Evolutionary conservation across 2,329 filamentous ascomycete genomes (phyloP), one percentile per base, ranked within the genome.

Genomic region (Stagonosporopsis tanaceti): DNA sequence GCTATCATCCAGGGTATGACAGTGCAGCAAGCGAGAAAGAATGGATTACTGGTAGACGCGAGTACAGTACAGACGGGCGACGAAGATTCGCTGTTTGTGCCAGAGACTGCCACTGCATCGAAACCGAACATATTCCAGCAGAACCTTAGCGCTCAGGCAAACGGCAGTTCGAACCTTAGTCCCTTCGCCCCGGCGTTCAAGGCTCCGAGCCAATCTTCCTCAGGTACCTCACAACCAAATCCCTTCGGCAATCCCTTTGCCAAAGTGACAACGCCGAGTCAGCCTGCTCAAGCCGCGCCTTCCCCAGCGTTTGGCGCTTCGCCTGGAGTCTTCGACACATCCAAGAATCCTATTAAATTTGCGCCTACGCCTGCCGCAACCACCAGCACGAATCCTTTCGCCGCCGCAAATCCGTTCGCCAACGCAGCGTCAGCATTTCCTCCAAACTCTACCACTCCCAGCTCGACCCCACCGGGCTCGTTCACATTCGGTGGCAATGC

Each of bases 1-100:
- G 82, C 85, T 8, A 74, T 89, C 27, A 82, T 88, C 50, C 80
- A 83, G 65, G 85, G 85, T 14, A 75, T 86, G 69, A 81, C 75
- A 41, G 80, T 87, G 42, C 75, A 76, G 41, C 78, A 83, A 64
- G 84, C 86, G 17, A 78, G 77, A 39, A 74, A 70, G 15, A 71
- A 79, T 41, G 82, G 81, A 8, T 78, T 85, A 75, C 73, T 87
- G 39, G 78, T 82, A n/a, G 74, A 75, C 8, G 65, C 42, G 68
- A 72, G 50, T 62, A 63, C 56, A 50, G 59, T 66, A 50, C 59
- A 62, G 32, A 64, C 69, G 69, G 63, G 62, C 17, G 57, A 57
- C 1, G 59, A 63, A 73, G 72, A 71, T 17, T 79, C 77, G 5
- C 61, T 81, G 6, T 81, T 81, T 59, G 61, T 81, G 15, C 75